A percentile compares a stretch with the other conserved stretches of the same genome.
These are phyloP conservation scores for Piloderma croceum DNA, from an alignment of 768 basidiomycete genomes.

Conservation along the genomic window DNA sequence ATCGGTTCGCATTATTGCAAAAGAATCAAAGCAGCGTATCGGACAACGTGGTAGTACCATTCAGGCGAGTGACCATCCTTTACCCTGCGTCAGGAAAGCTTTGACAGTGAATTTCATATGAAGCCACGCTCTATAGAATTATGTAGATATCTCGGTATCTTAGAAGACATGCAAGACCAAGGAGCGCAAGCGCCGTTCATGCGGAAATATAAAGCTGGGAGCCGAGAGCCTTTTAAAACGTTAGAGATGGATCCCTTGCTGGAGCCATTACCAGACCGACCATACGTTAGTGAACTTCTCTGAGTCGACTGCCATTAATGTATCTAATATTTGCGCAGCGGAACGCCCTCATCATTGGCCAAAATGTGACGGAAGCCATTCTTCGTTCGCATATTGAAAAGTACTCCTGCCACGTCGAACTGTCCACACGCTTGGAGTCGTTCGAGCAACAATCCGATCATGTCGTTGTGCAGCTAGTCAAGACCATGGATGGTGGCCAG, in stretches of 20 bases:
- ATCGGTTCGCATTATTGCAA: constrained; percentile 30
- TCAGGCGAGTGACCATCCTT: too few relatives aligned
- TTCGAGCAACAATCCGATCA: constrained; percentile 33
- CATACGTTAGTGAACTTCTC: constrained; percentile 10
- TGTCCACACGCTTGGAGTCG: constrained; percentile 38
- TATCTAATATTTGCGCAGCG: constrained; percentile 9
- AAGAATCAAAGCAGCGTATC: constrained; percentile 18
- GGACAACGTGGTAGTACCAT: constrained; percentile 24
- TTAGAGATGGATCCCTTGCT: constrained; percentile 16
- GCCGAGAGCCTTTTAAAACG: constrained; percentile 8
- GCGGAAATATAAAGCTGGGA: constrained; percentile 10
- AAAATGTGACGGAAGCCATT: constrained; percentile 29
- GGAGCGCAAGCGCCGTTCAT: constrained; percentile 1
- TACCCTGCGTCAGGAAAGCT: too few relatives aligned
- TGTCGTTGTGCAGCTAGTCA: constrained; percentile 25
- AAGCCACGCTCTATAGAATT: constrained; percentile 24
- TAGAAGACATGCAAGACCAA: constrained; percentile 9
- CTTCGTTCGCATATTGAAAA: constrained; percentile 30
- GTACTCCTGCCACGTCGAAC: constrained; percentile 33
- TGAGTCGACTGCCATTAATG: not conserved
- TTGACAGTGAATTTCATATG: too few relatives aligned
- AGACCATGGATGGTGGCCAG: constrained; percentile 16
- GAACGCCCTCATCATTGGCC: constrained; percentile 17
- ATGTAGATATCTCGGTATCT: constrained; percentile 19
- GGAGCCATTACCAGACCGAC: constrained; percentile 11